Base-by-base conservation (phyloP, 78 protist genomes). In the Paratrimastix pyriformis region DNA sequence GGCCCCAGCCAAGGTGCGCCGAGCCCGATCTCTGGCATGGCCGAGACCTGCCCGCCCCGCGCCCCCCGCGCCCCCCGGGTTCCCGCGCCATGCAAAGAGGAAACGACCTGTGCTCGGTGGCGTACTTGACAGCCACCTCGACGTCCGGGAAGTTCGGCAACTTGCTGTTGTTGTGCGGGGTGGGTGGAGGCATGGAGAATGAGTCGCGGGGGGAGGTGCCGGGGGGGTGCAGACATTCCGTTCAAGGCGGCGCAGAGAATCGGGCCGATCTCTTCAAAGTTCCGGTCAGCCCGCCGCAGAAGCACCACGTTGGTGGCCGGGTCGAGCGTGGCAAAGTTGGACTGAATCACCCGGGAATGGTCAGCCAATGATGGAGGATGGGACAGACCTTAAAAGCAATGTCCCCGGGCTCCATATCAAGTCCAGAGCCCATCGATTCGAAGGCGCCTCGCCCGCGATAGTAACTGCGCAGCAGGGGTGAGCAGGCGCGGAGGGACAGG, bases 401-500 rank as follows among this genome's bases (percentile, higher is more conserved):
- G 69, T 90, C 93, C 38, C 91, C 92, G 1, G 88, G 85, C 15
- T 35, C 7, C 92, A 90, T 90, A 29, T 82, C 85, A 15, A 90
- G 44, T 13, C 93, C 93, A 13, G 89, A 88, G 32, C 93, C 93
- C 83, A 90, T 77, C 15, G 88, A 54, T 69, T 90, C 93, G 57
- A 88, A 90, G 35, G 91, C 85, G 37, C 93, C 93, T 24, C 93
- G 78, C 38, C 93, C 93, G 18, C 89, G 50, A 44, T 90, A 90
- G 44, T 81, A 82, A 37, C 79, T 72, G 40, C 3, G 32, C 11
- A 7, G 18, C 58, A 13, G 8, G 7, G 75, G 37, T 7, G 35
- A 4, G 52, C 39, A 24, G 15, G 37, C 15, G 57, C 45, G 37
- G 33, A 15, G 26, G 18, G 29, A 0, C 15, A 8, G 15, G 2